Base-by-base conservation (phyloP, 495 filamentous ascomycete genomes). In the Staphylotrichum longicolle region DNA sequence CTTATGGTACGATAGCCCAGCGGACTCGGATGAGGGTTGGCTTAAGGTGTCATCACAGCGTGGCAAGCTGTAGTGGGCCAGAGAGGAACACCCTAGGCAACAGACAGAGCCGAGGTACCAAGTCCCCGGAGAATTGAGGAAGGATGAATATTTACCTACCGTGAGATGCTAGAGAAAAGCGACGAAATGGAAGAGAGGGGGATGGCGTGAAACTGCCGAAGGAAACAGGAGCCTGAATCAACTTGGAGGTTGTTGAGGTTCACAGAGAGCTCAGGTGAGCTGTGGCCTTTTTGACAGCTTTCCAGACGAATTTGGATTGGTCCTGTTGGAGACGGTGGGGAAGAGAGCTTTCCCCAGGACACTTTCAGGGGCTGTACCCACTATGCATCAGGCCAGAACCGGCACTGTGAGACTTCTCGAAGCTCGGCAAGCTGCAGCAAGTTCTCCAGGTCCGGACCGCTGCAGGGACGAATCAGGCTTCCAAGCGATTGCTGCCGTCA, bases 281-380 rank as follows among this genome's bases (percentile, higher is more conserved):
- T 33, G 34, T 59, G 46, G 52, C 60, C 66, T 68, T 66, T 68
- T 68, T 68, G 67, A 66, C 64, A 69, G 67, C 67, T 69, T 65
- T 61, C 63, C 47, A 50, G 52, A 53, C 54, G 56, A 65, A 64
- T 64, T 68, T 61, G 58, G 58, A 65, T 68, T 64, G 58, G 66
- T 47, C 54, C 37, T 56, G 54, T 37, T 35, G 40, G 40, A 11
- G 52, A 54, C 50, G 65, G 66, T 68, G 66, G 66, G 60, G 66
- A 66, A 51, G 41, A 60, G 48, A 27, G 20, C 20, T 49, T 59
- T 44, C 44, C 58, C 54, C 44, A 54, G 54, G 41, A 27, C 37
- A 54, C 52, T 58, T 64, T 62, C 63, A 64, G 66, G 63, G 66
- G 54, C 44, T 42, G 5, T 7, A 3, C 14, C 12, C 44, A 46